Evolutionary conservation across 495 filamentous ascomycete genomes (phyloP), one percentile per base, ranked within the genome.

Genomic region (Lentithecium fluviatile): DNA sequence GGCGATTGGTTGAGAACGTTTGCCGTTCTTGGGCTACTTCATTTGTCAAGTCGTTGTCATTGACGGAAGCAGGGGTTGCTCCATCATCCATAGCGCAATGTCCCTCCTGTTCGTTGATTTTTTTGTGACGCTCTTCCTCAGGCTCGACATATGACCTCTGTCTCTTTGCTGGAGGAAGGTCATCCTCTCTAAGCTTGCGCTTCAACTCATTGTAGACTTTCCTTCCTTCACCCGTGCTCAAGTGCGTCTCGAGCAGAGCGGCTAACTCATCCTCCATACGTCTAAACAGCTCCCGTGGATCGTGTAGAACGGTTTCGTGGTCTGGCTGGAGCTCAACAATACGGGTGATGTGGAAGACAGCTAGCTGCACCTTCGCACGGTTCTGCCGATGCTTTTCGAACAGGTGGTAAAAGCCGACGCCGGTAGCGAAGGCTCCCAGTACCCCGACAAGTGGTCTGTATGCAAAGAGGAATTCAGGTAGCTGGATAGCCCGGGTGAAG

Each of bases 281-380:
- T 15, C n/a, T 2, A 29, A 38, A 17, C 7, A 58, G 32, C 19
- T 12, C 17, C 6, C 24, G n/a, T 5, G 34, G 45, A 11, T 49
- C n/a, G 5, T 36, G 45, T 17, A 58, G 43, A 1, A 56, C 3
- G 1, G 26, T 2, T 8, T 48, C 11, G 29, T 49, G 29, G 3
- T 40, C 24, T 10, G 43, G 45, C 0, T 43, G 11, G 6, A 15
- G 7, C 19, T 58, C 45, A 15, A 58, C 21, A 6, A 50, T 40
- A 19, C 55, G 55, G 55, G 40, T 17, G 45, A 58, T 24, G 24
- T 50, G 32, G n/a, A 36, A 58, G 13, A 58, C 32, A 19, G 55
- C 55, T 29, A 49, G 43, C 40, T 50, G 45, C 1, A 58, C 32
- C 53, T 56, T 56, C 7, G 53, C 53, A 24, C 21, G 55, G 12